phyloP scores from a whole-genome alignment of 139 green algal genomes.

The Cymbomonas tetramitiformis region DNA sequence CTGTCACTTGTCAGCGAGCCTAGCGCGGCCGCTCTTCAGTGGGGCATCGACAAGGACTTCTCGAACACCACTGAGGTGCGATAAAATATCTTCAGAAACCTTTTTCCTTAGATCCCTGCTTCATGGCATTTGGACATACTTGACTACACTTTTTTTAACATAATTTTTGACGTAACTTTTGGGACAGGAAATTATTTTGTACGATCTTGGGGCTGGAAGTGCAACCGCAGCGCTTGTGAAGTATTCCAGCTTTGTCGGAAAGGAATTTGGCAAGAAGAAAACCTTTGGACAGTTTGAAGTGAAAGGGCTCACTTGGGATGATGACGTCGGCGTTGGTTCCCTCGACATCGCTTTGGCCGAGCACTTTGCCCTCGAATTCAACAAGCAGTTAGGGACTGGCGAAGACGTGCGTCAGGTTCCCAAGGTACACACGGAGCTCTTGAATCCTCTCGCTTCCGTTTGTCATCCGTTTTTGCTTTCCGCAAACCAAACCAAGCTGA shows the following conservation, averaged over 20 bases:
- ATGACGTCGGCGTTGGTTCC: constrained; percentile 49
- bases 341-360: constrained; percentile 69
- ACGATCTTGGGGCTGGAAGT: constrained; percentile 72
- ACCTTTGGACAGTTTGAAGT: constrained; percentile 76
- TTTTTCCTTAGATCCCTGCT: neutral
- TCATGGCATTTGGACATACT: neutral
- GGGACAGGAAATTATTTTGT: constrained; percentile 71
- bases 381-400: constrained; percentile 39
- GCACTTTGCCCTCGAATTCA: constrained; percentile 78
- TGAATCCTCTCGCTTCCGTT: too few species aligned
- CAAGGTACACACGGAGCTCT: constrained; percentile 38
- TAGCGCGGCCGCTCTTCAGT: constrained; percentile 85
- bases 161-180: constrained; percentile 24
- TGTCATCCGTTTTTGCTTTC: too few species aligned
- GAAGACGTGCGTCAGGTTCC: constrained; percentile 33
- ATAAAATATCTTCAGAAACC: neutral
- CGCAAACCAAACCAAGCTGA: too few species aligned
- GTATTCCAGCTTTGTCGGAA: constrained; percentile 62
- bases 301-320: constrained; percentile 72
- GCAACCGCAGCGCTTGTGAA: constrained; percentile 61
- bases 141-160: constrained; percentile 1
- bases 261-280: constrained; percentile 48
- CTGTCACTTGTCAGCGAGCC: constrained; percentile 75
- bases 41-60: constrained; percentile 86
- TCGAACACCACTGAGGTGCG: constrained; percentile 33